A percentile compares a stretch with the other conserved stretches of the same genome.
Evolutionary conservation across 176 grass and related monocot species (phyloP).

Genomic region (Ensete ventricosum): DNA sequence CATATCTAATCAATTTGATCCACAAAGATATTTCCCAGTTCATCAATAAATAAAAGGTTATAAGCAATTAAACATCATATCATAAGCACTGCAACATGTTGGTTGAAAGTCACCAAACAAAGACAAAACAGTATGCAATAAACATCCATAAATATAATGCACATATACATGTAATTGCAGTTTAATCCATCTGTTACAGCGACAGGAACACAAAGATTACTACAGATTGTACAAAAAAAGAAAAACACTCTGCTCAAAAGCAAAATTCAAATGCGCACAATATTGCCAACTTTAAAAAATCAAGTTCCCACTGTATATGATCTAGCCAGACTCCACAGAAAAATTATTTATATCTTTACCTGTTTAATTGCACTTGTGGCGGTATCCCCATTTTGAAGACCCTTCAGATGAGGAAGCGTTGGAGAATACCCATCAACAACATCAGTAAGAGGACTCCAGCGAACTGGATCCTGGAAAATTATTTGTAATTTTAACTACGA

Average conservation of each 20-base stretch:
- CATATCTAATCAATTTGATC: not conserved
- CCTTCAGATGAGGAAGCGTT: slow-evolving; percentile 98
- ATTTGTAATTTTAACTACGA: not conserved
- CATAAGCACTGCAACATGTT: not conserved
- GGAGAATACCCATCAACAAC: slow-evolving; percentile 97
- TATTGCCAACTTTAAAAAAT: slow-evolving; percentile 6
- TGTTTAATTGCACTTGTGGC: slow-evolving; percentile 99
- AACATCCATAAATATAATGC: not conserved
- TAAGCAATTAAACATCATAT: not conserved
- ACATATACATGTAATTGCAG: not conserved
- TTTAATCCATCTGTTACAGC: not conserved
- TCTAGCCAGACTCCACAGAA: not conserved
- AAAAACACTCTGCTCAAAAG: not conserved
- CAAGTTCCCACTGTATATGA: not conserved
- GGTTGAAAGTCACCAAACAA: not conserved
- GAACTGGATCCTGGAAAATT: slow-evolving; percentile 73
- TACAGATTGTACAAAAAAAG: no score
- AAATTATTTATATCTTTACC: slow-evolving; percentile 31
- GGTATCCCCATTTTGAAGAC: slow-evolving; percentile 97
- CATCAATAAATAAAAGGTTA: not conserved
- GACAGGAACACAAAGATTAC: no score
- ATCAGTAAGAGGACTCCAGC: slow-evolving; percentile 91
- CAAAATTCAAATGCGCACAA: not conserved
- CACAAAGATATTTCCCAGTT: not conserved
- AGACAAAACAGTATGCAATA: not conserved